Conservation (phyloP, 169 alveolate species). For the Babesia gibsoni region DNA sequence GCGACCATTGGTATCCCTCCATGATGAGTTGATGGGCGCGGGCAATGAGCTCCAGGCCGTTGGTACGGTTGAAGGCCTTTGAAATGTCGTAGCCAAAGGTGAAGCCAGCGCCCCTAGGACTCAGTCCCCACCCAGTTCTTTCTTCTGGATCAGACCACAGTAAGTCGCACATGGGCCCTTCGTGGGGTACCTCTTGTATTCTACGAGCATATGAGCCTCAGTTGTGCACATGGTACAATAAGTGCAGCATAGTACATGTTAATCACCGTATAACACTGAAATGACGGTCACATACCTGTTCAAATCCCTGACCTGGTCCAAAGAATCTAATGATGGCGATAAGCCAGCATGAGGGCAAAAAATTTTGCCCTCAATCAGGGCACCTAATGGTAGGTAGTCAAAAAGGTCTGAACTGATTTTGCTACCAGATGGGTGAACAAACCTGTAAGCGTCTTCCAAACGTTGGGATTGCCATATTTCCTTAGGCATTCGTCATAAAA, state of each 20-base stretch:
- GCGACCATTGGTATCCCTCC: slow-evolving; percentile 92
- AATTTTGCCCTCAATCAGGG: slow-evolving; percentile 90
- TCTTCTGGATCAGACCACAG: slow-evolving; percentile 97
- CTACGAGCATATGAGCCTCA: slow-evolving; percentile 55
- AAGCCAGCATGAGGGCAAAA: slow-evolving; percentile 98
- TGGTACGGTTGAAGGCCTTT: slow-evolving; percentile 85
- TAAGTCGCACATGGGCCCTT: slow-evolving; percentile 98
- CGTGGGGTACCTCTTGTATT: slow-evolving; percentile 93
- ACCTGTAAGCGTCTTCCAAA: slow-evolving; percentile 93
- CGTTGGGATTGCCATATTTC: slow-evolving; percentile 92
- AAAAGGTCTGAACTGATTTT: slow-evolving; percentile 79
- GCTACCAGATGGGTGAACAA: not conserved
- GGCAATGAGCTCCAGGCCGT: slow-evolving; percentile 91
- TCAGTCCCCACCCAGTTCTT: slow-evolving; percentile 87
- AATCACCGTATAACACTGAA: too few relatives aligned
- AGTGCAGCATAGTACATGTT: too few relatives aligned
- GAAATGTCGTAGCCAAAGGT: slow-evolving; percentile 94
- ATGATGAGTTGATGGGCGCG: slow-evolving; percentile 95
- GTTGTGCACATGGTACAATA: too few relatives aligned
- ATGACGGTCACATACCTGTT: slow-evolving; percentile 63
- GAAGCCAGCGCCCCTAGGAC: slow-evolving; percentile 98
- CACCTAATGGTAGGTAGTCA: slow-evolving; percentile 94
- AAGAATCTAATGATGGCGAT: slow-evolving; percentile 89
- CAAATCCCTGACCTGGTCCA: slow-evolving; percentile 89
- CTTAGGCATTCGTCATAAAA: slow-evolving; percentile 96